Conservation (phyloP, 371 early-diverging fungal species). For the Mortierella sp. region DNA sequence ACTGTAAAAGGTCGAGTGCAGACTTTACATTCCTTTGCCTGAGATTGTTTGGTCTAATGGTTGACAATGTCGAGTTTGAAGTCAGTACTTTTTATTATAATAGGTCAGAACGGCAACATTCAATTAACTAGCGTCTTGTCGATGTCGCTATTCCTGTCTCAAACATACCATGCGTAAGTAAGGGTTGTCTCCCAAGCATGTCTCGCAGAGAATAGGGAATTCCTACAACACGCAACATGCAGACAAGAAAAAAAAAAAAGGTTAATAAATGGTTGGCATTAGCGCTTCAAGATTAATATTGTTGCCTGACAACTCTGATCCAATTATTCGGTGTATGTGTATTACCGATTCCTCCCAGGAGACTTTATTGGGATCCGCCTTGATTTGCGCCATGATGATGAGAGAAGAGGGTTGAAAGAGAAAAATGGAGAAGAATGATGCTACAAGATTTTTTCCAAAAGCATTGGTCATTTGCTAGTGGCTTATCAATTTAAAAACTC, state of each 20-base stretch:
- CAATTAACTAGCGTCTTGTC: neutral
- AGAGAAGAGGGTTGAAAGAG: neutral
- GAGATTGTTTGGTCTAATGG: slow-evolving; percentile 78
- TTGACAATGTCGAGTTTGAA: neutral
- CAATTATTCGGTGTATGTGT: neutral
- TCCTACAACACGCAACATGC: slow-evolving; percentile 63
- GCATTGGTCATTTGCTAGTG: neutral
- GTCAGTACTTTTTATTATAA: neutral
- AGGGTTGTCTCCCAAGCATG: slow-evolving; percentile 97
- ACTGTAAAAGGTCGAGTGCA: slow-evolving; percentile 96
- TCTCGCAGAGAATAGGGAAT: slow-evolving; percentile 94
- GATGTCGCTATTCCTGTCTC: neutral
- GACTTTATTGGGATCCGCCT: slow-evolving; percentile 79
- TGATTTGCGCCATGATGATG: slow-evolving; percentile 64
- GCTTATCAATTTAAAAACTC: neutral
- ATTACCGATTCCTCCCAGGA: slow-evolving; percentile 79
- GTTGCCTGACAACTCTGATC: neutral
- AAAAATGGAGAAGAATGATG: neutral
- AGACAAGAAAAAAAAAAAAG: neutral
- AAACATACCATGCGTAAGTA: slow-evolving; percentile 94
- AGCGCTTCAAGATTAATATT: neutral
- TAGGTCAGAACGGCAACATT: neutral
- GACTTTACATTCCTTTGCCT: slow-evolving; percentile 95
- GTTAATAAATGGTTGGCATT: neutral
- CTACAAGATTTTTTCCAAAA: neutral